Evolutionary conservation across 768 basidiomycete genomes (phyloP).

Genomic region (Calocybe cyanea): DNA sequence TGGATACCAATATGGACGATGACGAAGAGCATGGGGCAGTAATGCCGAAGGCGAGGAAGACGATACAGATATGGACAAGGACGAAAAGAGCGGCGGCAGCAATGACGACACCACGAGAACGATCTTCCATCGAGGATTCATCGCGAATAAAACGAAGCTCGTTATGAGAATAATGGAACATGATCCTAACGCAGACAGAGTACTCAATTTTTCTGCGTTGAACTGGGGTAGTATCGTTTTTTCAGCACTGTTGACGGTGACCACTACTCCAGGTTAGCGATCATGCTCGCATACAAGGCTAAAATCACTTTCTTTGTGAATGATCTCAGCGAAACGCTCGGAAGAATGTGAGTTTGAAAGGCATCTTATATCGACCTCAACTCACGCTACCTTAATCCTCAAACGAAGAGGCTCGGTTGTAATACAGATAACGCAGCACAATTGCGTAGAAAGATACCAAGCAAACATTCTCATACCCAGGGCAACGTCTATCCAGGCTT

Average conservation of each 20-base stretch:
- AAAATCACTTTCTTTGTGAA: conserved; percentile 31
- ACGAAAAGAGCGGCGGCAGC: not conserved
- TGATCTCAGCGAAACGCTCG: conserved; percentile 31
- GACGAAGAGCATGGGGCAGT: conserved; percentile 19
- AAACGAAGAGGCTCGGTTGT: not conserved
- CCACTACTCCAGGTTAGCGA: conserved; percentile 32
- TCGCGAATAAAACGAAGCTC: conserved; percentile 36
- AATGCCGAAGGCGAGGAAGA: conserved; percentile 15
- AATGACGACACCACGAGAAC: not conserved
- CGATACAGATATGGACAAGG: not conserved
- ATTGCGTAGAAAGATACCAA: too few species aligned
- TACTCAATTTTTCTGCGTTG: conserved; percentile 35
- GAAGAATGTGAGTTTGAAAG: conserved; percentile 25
- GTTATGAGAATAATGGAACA: conserved; percentile 36
- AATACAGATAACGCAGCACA: not conserved
- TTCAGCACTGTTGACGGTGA: conserved; percentile 29
- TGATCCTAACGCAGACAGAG: conserved; percentile 36
- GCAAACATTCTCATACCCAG: too few species aligned
- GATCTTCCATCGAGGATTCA: conserved; percentile 34
- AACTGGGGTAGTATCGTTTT: conserved; percentile 23
- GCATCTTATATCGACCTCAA: not conserved
- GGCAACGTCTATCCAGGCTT: too few species aligned
- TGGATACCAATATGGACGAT: conserved; percentile 16
- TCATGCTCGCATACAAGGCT: conserved; percentile 38
- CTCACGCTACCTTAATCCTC: not conserved